These are phyloP conservation scores for Chaetomium sp. DNA, from an alignment of 2,329 filamentous ascomycete genomes.

Conservation along the genomic window DNA sequence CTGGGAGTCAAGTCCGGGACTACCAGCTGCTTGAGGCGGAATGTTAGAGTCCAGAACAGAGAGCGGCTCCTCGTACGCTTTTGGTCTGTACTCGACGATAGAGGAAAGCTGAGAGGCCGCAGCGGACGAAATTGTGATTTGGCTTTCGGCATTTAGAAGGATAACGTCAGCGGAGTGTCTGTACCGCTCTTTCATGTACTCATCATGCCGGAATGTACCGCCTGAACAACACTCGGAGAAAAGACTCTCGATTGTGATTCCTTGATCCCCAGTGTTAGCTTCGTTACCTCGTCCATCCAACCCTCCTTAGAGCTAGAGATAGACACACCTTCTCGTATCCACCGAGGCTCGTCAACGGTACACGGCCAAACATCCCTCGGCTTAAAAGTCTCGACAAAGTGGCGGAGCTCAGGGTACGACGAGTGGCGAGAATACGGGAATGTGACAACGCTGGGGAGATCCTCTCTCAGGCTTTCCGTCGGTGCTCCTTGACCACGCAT, in stretches of 20 bases:
- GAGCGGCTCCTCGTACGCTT: background rate
- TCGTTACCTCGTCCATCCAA: background rate
- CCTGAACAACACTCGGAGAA: conserved; percentile 66
- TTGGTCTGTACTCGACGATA: background rate
- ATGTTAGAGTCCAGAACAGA: background rate
- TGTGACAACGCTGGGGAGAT: conserved; percentile 38
- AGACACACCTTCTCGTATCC: conserved; percentile 46
- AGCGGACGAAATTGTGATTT: conserved; percentile 10
- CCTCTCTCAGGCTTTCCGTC: background rate
- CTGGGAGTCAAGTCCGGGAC: background rate
- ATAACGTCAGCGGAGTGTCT: background rate
- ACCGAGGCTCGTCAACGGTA: conserved; percentile 58
- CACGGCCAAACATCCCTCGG: conserved; percentile 79
- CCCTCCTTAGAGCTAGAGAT: background rate
- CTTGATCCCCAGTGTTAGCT: conserved; percentile 22
- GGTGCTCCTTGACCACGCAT: conserved; percentile 6
- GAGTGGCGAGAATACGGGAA: conserved; percentile 91
- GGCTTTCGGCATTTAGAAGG: conserved; percentile 8
- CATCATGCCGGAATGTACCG: conserved; percentile 58
- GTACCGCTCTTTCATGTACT: conserved; percentile 42
- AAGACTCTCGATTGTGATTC: conserved; percentile 56
- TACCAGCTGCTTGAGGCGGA: no score
- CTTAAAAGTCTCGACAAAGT: conserved; percentile 59
- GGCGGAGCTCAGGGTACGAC: conserved; percentile 71
- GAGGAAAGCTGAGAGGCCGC: conserved; percentile 12